Percentiles rank a stretch among this genome's conserved stretches.
Evolutionary conservation across 2,329 filamentous ascomycete genomes (phyloP).

Genomic region (Apiospora sp.): DNA sequence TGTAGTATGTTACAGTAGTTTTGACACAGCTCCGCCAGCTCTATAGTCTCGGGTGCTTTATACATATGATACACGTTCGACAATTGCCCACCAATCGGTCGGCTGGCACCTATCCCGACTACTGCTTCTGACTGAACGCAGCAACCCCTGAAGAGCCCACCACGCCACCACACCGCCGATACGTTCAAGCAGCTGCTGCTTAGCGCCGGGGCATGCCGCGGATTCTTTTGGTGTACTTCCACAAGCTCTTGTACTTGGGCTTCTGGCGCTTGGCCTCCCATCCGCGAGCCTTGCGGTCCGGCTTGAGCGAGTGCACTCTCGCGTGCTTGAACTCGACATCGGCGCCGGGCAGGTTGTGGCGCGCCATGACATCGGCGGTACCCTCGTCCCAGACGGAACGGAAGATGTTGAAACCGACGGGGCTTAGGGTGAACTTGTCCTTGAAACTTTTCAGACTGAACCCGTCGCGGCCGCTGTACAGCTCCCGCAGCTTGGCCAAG

Average conservation of each 20-base stretch:
- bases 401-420: slow-evolving; percentile 89
- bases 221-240: slow-evolving; percentile 71
- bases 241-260: slow-evolving; percentile 69
- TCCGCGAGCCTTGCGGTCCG: slow-evolving; percentile 65
- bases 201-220: slow-evolving; percentile 30
- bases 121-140: neutral
- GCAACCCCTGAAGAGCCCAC: neutral
- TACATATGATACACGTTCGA: slow-evolving; percentile 29
- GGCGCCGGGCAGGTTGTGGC: slow-evolving; percentile 76
- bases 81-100: neutral
- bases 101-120: neutral
- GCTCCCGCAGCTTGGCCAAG: slow-evolving; percentile 61
- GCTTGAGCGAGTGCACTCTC: slow-evolving; percentile 74
- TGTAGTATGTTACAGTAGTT: slow-evolving; percentile 22
- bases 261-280: slow-evolving; percentile 73
- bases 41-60: slow-evolving; percentile 27
- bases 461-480: slow-evolving; percentile 63
- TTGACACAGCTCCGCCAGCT: slow-evolving; percentile 22
- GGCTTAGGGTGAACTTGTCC: slow-evolving; percentile 70
- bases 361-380: slow-evolving; percentile 87
- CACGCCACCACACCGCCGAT: neutral
- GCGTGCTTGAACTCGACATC: slow-evolving; percentile 87
- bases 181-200: neutral
- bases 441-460: slow-evolving; percentile 81
- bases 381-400: slow-evolving; percentile 88